Evolutionary conservation across 495 filamentous ascomycete species (phyloP), one percentile per base, ranked within the genome.

Genomic region (Aspergillus steynii): DNA sequence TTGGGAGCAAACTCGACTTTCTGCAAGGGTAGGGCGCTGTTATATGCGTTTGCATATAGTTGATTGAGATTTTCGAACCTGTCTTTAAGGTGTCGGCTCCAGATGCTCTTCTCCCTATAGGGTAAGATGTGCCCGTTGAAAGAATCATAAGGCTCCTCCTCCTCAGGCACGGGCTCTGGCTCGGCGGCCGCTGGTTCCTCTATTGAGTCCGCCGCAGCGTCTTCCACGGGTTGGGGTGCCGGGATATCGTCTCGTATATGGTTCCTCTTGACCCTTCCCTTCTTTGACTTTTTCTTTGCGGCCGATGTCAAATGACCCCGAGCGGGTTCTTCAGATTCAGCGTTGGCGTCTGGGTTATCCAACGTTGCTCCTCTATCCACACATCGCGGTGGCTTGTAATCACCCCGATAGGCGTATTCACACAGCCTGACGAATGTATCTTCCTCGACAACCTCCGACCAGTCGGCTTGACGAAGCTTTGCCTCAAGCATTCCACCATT

Each of bases 401-500:
- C 58, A 4, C 60, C 32, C 0, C 50, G 4, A 37, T 74, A 74
- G 4, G 66, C 68, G 53, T 61, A 72, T 68, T 74, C 66, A 58
- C 65, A 72, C 14, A 74, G 53, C 37, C 64, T 64, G 56, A 58
- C 7, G 42, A 74, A 74, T 1, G 64, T 74, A 6, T 65, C 61
- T 49, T 58, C 58, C 27, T 70, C 65, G 48, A 50, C 48, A 32
- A 71, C 56, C 42, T 74, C 62, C 14, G 60, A 45, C 71, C 69
- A 70, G 32, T 70, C 65, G 28, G 56, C 58, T 1, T 45, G 61
- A 57, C 66, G 56, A 1, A 34, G 46, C 50, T 62, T 66, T 8
- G 66, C 68, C 46, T 71, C 65, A 0, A 63, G 37, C 69, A 68
- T 70, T 25, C 50, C 29, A 4, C 65, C 65, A 53, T 68, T 66